These are phyloP conservation scores for Glycine soja DNA, from an alignment of 306 rosid species.

Conservation along the genomic window DNA sequence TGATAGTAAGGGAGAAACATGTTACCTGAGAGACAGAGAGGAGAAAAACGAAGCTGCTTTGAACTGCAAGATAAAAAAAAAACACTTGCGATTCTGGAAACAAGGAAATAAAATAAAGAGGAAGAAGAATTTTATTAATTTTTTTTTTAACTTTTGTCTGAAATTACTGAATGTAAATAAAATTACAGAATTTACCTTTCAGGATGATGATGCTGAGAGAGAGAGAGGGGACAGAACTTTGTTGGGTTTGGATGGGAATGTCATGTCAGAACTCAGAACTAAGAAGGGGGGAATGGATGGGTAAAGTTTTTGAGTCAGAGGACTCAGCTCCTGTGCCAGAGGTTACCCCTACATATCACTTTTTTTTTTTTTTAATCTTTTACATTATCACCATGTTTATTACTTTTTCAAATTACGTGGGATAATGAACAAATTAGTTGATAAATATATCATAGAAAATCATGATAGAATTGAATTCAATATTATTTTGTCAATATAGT, in stretches of 20 bases:
- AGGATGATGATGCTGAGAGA: too few relatives aligned
- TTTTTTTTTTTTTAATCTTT: background rate
- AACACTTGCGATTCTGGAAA: conserved; percentile 37
- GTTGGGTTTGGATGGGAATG: conserved; percentile 27
- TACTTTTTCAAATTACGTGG: background rate
- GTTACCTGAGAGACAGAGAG: background rate
- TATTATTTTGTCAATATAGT: too few relatives aligned
- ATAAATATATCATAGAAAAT: too few relatives aligned
- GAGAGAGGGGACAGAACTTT: background rate
- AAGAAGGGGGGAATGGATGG: conserved; percentile 16
- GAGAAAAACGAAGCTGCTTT: conserved; percentile 22
- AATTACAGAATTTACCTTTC: background rate
- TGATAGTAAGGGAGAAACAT: background rate
- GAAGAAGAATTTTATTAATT: background rate
- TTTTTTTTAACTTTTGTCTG: background rate
- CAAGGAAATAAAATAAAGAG: too few relatives aligned
- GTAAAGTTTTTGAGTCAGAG: conserved; percentile 50
- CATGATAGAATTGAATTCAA: too few relatives aligned
- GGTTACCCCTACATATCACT: background rate
- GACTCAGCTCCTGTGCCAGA: conserved; percentile 30
- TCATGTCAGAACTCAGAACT: conserved; percentile 44
- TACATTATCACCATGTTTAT: background rate
- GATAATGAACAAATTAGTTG: too few relatives aligned
- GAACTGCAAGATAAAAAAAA: conserved; percentile 44
- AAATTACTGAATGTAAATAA: background rate